A percentile compares a stretch with the other conserved stretches of the same genome.
Conservation (phyloP, 1,284 basidiomycete species). For the Cryptococcus wingfieldii region DNA sequence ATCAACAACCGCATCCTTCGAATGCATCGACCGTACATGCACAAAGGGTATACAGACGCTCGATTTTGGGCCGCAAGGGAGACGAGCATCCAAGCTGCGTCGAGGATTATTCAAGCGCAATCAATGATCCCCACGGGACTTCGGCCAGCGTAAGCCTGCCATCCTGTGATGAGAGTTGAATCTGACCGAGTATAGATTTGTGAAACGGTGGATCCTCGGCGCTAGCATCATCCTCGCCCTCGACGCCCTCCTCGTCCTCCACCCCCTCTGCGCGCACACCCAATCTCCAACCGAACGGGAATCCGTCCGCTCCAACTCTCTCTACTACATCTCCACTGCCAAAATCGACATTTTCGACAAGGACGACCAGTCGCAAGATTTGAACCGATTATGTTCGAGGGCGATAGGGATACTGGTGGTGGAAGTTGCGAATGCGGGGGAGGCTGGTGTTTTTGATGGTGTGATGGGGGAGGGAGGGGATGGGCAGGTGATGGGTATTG, state of each 20-base stretch:
- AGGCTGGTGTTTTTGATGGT: too few species aligned
- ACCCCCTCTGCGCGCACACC: conserved; percentile 26
- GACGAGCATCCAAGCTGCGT: conserved; percentile 13
- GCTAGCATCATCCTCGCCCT: conserved; percentile 17
- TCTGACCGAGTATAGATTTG: conserved; percentile 13
- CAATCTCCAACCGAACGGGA: conserved; percentile 9
- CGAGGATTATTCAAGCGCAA: conserved; percentile 13
- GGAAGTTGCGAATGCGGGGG: neutral
- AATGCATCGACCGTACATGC: conserved; percentile 21
- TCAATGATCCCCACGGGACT: conserved; percentile 5
- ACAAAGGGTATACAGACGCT: conserved; percentile 7
- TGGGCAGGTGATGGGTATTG: too few species aligned
- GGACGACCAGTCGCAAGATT: neutral
- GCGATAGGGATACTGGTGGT: neutral
- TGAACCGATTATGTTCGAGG: neutral
- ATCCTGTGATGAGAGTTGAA: neutral
- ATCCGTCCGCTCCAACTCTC: neutral
- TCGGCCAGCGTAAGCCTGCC: conserved; percentile 12
- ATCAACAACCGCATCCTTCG: conserved; percentile 22
- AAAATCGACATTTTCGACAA: neutral
- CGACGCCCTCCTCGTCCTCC: conserved; percentile 11
- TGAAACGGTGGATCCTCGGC: conserved; percentile 23
- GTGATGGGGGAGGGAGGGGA: too few species aligned
- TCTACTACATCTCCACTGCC: neutral
- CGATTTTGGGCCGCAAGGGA: neutral